Percentiles rank a stretch among this genome's conserved stretches.
phyloP scores from a whole-genome alignment of 208 protist species.

The Trypanosoma avium region DNA sequence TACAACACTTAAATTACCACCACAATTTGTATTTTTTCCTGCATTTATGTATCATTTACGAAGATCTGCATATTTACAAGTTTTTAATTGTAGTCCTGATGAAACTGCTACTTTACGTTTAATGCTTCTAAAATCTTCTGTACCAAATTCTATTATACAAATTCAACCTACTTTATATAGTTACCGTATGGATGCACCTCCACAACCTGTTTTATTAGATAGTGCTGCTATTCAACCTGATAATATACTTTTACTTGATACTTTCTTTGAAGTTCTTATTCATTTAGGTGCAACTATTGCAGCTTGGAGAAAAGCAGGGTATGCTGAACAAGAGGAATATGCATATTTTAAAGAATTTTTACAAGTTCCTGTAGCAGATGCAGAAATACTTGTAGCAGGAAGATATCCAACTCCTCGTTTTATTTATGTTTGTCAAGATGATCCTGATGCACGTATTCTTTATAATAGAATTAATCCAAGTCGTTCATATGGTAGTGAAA shows the following conservation, averaged over 20 bases:
- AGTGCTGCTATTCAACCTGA: conserved; percentile 88
- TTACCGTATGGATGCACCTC: conserved; percentile 93
- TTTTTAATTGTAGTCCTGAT: conserved; percentile 98
- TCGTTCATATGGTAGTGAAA: conserved; percentile 91
- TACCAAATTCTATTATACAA: conserved; percentile 95
- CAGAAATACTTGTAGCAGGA: conserved; percentile 81
- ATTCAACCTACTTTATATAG: conserved; percentile 98
- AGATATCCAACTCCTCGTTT: conserved; percentile 96
- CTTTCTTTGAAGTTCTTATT: conserved; percentile 99
- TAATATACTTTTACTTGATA: conserved; percentile 98
- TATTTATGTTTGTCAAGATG: conserved; percentile 96
- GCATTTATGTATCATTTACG: conserved; percentile 99
- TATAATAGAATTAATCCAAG: conserved; percentile 98
- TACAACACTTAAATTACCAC: conserved; percentile 85
- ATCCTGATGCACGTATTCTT: conserved; percentile 96
- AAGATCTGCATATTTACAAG: conserved; percentile 95
- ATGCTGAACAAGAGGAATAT: conserved; percentile 94
- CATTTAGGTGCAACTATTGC: conserved; percentile 96
- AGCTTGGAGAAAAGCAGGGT: conserved; percentile 94
- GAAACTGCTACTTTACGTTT: conserved; percentile 97
- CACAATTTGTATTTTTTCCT: conserved; percentile 96
- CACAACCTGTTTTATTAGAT: conserved; percentile 92
- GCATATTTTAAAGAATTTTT: conserved; percentile 95
- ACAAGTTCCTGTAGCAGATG: conserved; percentile 92
- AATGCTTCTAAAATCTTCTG: conserved; percentile 94